These are phyloP conservation scores for Pythium insidiosum DNA, from an alignment of 352 stramenopile species.

Conservation along the genomic window DNA sequence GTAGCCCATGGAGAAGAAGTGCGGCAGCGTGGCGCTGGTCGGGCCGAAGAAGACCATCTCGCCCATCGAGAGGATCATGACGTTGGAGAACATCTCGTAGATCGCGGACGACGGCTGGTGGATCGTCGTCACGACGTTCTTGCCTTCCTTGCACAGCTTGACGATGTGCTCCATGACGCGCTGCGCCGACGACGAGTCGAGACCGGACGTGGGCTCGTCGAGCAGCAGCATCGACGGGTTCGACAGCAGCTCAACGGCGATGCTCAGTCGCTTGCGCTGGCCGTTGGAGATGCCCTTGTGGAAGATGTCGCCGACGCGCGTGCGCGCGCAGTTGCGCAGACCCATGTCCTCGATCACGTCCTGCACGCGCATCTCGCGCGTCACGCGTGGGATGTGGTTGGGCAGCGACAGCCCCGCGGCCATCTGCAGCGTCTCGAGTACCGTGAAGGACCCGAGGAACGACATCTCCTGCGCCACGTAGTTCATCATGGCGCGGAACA, in stretches of 20 bases:
- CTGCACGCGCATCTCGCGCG: slow-evolving; percentile 43
- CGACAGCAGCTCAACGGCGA: slow-evolving; percentile 90
- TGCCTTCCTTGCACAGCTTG: slow-evolving; percentile 33
- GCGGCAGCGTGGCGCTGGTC: slow-evolving; percentile 29
- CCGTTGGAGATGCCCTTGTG: too few relatives aligned
- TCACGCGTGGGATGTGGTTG: slow-evolving; percentile 26
- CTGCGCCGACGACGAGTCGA: slow-evolving; percentile 87
- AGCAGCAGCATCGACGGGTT: slow-evolving; percentile 92
- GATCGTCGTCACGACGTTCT: slow-evolving; percentile 69
- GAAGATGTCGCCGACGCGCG: slow-evolving; percentile 76
- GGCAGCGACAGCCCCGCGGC: slow-evolving; percentile 43
- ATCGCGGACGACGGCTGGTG: slow-evolving; percentile 56
- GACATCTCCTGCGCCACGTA: slow-evolving; percentile 60
- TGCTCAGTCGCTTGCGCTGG: slow-evolving; percentile 89
- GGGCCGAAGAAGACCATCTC: slow-evolving; percentile 87
- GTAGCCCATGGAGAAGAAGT: slow-evolving; percentile 47
- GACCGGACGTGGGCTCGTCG: too few relatives aligned
- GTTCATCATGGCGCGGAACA: slow-evolving; percentile 39
- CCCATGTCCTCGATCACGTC: slow-evolving; percentile 68
- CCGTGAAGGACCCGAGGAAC: slow-evolving; percentile 58
- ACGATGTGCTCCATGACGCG: slow-evolving; percentile 80
- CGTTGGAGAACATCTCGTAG: slow-evolving; percentile 60
- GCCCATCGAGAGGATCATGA: slow-evolving; percentile 54
- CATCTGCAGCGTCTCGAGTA: slow-evolving; percentile 59
- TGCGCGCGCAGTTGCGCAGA: slow-evolving; percentile 36